These are phyloP conservation scores for Gyromitra esculenta DNA, from an alignment of 2,329 filamentous ascomycete genomes.

Conservation along the genomic window DNA sequence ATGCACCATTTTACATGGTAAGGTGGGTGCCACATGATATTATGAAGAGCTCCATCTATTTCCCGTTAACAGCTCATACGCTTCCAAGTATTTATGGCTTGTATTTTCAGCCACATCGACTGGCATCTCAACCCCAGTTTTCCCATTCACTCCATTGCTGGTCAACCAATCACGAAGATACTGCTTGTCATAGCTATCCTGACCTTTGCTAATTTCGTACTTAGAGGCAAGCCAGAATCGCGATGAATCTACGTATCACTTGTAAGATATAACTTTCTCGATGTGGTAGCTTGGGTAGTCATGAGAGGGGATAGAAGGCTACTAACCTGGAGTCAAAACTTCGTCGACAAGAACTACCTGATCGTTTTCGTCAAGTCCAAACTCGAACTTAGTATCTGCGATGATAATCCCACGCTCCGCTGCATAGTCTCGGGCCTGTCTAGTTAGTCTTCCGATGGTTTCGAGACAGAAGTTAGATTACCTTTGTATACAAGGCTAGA, in stretches of 20 bases:
- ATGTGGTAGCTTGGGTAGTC: not conserved
- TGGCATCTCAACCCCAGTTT: constrained; percentile 76
- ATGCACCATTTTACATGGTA: not conserved
- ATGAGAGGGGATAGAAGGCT: constrained; percentile 41
- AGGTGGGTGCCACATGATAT: constrained; percentile 9
- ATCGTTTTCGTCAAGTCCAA: constrained; percentile 73
- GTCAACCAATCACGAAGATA: constrained; percentile 84
- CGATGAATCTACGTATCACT: constrained; percentile 68
- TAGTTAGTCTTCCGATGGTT: constrained; percentile 45
- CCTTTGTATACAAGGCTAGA: constrained; percentile 69
- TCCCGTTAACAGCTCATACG: constrained; percentile 75
- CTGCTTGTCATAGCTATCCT: constrained; percentile 91
- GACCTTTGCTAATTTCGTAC: constrained; percentile 77
- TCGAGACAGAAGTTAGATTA: constrained; percentile 8
- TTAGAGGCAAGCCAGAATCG: constrained; percentile 83
- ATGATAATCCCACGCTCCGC: constrained; percentile 76
- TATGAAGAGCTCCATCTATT: constrained; percentile 62
- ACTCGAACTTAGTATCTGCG: constrained; percentile 81
- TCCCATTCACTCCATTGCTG: constrained; percentile 76
- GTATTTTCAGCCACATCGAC: constrained; percentile 76
- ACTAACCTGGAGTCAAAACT: constrained; percentile 74
- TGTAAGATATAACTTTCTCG: constrained; percentile 2
- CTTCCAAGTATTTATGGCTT: constrained; percentile 77
- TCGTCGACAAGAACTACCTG: constrained; percentile 83
- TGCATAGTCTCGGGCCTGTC: constrained; percentile 70